phyloP scores from a whole-genome alignment of 140 eudicot genomes.

The Stevia rebaudiana region DNA sequence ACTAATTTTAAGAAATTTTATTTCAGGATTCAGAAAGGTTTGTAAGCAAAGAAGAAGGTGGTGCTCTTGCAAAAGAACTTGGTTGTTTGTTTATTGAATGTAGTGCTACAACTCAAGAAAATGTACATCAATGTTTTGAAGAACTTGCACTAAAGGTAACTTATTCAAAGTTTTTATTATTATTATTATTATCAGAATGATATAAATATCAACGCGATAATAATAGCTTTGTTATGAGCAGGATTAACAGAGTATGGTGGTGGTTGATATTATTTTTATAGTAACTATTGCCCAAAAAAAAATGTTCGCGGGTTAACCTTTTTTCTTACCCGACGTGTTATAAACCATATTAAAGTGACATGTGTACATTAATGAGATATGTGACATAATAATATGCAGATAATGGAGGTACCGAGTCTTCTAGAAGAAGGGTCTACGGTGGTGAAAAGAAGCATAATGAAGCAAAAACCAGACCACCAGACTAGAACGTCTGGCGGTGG shows the following conservation, averaged over 20 bases:
- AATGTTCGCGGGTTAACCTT: neutral
- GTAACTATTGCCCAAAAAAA: neutral
- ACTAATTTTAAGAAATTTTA: slow-evolving; percentile 3
- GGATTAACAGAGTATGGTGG: too few species aligned
- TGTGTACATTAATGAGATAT: too few species aligned
- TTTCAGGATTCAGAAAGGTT: slow-evolving; percentile 69
- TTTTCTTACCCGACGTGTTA: neutral
- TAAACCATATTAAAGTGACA: neutral
- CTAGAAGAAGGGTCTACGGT: slow-evolving; percentile 57
- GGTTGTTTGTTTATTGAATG: slow-evolving; percentile 81
- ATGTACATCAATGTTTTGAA: slow-evolving; percentile 70
- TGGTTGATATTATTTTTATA: neutral
- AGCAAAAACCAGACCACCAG: slow-evolving; percentile 66
- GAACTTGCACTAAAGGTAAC: slow-evolving; percentile 77
- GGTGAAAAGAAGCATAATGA: slow-evolving; percentile 64
- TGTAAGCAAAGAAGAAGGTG: slow-evolving; percentile 83
- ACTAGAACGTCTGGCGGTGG: slow-evolving; percentile 28
- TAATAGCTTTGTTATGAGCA: too few species aligned
- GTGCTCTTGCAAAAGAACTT: slow-evolving; percentile 67
- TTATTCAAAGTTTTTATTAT: neutral
- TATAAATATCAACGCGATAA: too few species aligned
- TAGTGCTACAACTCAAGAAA: slow-evolving; percentile 75
- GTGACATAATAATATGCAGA: slow-evolving; percentile 18
- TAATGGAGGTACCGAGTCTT: slow-evolving; percentile 61
- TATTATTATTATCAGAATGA: too few species aligned